A percentile compares a stretch with the other conserved stretches of the same genome.
Evolutionary conservation across 176 grass and related monocot genomes (phyloP).

Genomic region (Areca catechu): DNA sequence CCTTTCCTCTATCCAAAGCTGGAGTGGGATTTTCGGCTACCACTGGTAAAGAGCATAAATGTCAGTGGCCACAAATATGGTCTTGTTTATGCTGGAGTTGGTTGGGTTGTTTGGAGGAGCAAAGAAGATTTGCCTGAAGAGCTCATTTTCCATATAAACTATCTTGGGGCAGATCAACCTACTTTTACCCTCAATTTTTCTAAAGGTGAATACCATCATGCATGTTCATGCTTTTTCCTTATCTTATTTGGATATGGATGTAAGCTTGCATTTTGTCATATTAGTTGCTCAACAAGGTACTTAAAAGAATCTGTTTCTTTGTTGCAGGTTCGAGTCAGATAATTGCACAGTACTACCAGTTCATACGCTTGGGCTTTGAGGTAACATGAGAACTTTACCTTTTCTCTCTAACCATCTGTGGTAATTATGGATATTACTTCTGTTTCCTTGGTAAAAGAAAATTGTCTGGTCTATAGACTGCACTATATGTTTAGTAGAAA

Average conservation of each 20-base stretch:
- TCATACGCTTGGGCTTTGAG: slow-evolving; percentile 64
- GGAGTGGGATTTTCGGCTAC: slow-evolving; percentile 70
- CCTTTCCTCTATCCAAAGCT: slow-evolving; percentile 61
- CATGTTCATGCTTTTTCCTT: background rate
- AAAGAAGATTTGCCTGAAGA: slow-evolving; percentile 71
- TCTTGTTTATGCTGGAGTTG: slow-evolving; percentile 67
- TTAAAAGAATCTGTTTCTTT: background rate
- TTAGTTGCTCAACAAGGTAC: too few species aligned
- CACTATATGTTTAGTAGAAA: too few species aligned
- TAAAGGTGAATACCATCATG: slow-evolving; percentile 31
- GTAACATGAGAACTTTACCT: slow-evolving; percentile 11
- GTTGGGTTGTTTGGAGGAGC: slow-evolving; percentile 78
- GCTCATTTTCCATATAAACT: slow-evolving; percentile 84
- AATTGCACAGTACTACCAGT: slow-evolving; percentile 79
- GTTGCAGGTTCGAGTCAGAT: slow-evolving; percentile 66
- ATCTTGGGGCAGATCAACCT: slow-evolving; percentile 70
- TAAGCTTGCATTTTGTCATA: too few species aligned
- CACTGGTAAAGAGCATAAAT: slow-evolving; percentile 77
- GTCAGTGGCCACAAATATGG: slow-evolving; percentile 83
- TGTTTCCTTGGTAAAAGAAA: too few species aligned
- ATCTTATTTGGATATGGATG: background rate
- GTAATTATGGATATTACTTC: too few species aligned
- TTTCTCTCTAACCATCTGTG: too few species aligned
- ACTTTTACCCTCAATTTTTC: slow-evolving; percentile 89
- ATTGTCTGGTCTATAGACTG: too few species aligned